Evolutionary conservation across 306 rosid species (phyloP).

Genomic region (Acacia crassicarpa): DNA sequence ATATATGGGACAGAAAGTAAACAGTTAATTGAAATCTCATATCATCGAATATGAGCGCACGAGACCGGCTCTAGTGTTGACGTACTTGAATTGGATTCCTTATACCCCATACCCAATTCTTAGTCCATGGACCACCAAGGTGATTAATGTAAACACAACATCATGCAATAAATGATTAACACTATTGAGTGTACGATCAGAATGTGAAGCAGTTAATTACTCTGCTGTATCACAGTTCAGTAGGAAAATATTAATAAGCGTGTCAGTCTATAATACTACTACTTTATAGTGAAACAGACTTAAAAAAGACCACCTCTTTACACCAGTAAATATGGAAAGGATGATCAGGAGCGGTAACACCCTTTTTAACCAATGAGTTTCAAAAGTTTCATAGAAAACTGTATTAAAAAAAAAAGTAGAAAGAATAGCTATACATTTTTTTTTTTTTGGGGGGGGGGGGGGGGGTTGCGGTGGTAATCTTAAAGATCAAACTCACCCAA

Average conservation of each 20-base stretch:
- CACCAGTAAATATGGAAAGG: slow-evolving; percentile 13
- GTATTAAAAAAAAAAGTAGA: not conserved
- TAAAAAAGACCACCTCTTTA: not conserved
- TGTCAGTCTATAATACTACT: slow-evolving; percentile 1
- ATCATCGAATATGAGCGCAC: not conserved
- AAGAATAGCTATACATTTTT: not conserved
- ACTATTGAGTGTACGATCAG: not conserved
- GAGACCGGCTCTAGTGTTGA: not conserved
- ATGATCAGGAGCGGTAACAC: slow-evolving; percentile 2
- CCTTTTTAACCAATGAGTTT: not conserved
- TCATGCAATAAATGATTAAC: not conserved
- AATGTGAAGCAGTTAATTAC: slow-evolving; percentile 4
- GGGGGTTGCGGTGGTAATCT: not conserved
- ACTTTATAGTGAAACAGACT: slow-evolving; percentile 7
- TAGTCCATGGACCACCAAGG: not conserved
- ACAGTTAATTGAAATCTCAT: slow-evolving; percentile 16
- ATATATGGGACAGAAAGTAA: slow-evolving; percentile 19
- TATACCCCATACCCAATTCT: not conserved
- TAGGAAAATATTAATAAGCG: slow-evolving; percentile 6
- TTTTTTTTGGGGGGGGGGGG: no score
- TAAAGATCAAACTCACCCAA: slow-evolving; percentile 62
- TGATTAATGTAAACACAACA: not conserved
- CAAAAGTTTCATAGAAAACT: not conserved
- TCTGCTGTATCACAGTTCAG: not conserved
- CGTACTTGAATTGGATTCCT: not conserved